These are phyloP conservation scores for Suillus paluster DNA, from an alignment of 768 basidiomycete species.

Conservation along the genomic window DNA sequence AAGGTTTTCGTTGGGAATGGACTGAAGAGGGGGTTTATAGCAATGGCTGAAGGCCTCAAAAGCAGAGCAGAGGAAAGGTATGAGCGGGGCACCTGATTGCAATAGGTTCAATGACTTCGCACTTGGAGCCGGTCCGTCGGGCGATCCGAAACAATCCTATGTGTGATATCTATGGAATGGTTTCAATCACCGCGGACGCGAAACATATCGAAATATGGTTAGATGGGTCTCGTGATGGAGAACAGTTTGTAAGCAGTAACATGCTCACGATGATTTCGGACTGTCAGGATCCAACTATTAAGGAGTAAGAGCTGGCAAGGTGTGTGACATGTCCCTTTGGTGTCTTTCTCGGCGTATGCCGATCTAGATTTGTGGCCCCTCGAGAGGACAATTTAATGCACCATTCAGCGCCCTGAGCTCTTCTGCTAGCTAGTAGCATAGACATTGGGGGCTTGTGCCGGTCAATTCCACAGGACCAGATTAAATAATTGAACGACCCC, in stretches of 20 bases:
- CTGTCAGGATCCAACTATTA: background rate
- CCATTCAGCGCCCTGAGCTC: background rate
- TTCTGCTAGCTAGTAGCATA: background rate
- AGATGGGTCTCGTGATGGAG: background rate
- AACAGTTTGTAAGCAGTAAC: background rate
- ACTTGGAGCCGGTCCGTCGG: background rate
- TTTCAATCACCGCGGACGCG: slow-evolving; percentile 3
- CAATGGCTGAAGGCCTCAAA: slow-evolving; percentile 64
- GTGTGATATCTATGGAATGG: background rate
- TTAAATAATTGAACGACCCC: background rate
- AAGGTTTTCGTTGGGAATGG: slow-evolving; percentile 47
- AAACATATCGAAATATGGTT: background rate
- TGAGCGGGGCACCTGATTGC: background rate
- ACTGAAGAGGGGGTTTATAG: slow-evolving; percentile 50
- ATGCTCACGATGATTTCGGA: background rate
- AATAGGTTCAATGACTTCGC: background rate
- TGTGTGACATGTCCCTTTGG: background rate
- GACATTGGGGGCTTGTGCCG: background rate
- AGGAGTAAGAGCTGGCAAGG: background rate
- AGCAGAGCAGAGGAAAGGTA: slow-evolving; percentile 44
- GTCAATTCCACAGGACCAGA: background rate
- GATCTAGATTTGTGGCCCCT: background rate
- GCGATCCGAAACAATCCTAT: background rate
- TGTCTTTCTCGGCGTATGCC: background rate
- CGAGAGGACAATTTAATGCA: too few species aligned